Percentiles rank a stretch among this genome's conserved stretches.
phyloP scores from a whole-genome alignment of 1,284 basidiomycete genomes.

The Cerioporus squamosus region DNA sequence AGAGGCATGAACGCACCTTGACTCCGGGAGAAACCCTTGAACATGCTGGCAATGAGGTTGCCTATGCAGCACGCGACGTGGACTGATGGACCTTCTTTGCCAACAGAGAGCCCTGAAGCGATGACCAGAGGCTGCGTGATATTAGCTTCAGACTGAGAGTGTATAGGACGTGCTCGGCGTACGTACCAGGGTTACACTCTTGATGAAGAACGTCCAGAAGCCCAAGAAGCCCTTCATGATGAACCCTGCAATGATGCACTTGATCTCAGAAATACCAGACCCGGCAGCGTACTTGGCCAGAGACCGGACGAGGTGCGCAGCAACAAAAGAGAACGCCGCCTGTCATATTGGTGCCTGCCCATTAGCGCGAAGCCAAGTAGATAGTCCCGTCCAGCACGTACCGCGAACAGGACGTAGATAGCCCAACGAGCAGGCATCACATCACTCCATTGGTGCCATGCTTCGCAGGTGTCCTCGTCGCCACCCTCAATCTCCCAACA shows the following conservation, averaged over 20 bases:
- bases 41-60: conserved; percentile 83
- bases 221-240: conserved; percentile 96
- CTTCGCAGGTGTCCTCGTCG: conserved; percentile 82
- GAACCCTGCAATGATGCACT: conserved; percentile 97
- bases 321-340: conserved; percentile 81
- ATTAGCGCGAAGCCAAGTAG: background rate
- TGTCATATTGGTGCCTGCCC: conserved; percentile 35
- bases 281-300: conserved; percentile 97
- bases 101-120: conserved; percentile 95
- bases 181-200: conserved; percentile 88
- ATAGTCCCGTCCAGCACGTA: conserved; percentile 44
- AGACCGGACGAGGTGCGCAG: conserved; percentile 86
- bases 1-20: conserved; percentile 59
- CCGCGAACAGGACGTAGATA: conserved; percentile 89
- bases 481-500: conserved; percentile 94
- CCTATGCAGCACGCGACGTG: conserved; percentile 97
- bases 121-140: conserved; percentile 86
- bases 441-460: conserved; percentile 93
- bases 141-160: background rate
- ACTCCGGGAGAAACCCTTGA: conserved; percentile 84
- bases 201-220: conserved; percentile 88
- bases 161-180: background rate
- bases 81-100: conserved; percentile 98
- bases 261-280: conserved; percentile 98
- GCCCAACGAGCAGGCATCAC: conserved; percentile 80